Evolutionary conservation across 2,329 filamentous ascomycete species (phyloP).

Genomic region (Celoporthe dispersa): DNA sequence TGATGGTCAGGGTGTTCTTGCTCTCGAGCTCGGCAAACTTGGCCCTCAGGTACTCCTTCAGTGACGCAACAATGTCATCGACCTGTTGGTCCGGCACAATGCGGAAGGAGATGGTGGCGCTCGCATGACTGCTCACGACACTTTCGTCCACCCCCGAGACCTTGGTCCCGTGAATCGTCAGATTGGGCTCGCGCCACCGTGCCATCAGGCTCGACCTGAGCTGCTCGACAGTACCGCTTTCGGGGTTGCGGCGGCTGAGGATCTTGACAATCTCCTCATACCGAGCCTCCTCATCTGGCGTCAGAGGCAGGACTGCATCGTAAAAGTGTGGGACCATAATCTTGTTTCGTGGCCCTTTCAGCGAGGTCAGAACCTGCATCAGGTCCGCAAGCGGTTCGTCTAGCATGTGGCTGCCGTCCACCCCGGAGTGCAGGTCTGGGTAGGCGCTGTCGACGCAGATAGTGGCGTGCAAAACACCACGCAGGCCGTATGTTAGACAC

Average conservation of each 20-base stretch:
- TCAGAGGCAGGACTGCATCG: conserved; percentile 78
- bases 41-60: conserved; percentile 69
- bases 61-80: conserved; percentile 69
- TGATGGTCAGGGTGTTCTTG: conserved; percentile 78
- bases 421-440: conserved; percentile 91
- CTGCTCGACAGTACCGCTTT: conserved; percentile 61
- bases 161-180: conserved; percentile 92
- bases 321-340: conserved; percentile 90
- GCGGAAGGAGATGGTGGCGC: conserved; percentile 85
- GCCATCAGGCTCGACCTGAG: conserved; percentile 88
- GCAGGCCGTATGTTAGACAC: conserved; percentile 90
- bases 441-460: conserved; percentile 84
- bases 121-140: conserved; percentile 87
- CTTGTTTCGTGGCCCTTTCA: conserved; percentile 80
- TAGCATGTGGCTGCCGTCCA: conserved; percentile 90
- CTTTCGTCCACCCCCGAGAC: conserved; percentile 91
- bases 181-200: conserved; percentile 90
- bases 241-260: conserved; percentile 72
- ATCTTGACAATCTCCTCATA: conserved; percentile 85
- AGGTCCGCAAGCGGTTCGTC: conserved; percentile 93
- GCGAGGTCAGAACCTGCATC: conserved; percentile 77
- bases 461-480: conserved; percentile 92
- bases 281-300: conserved; percentile 73
- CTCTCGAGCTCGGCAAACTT: conserved; percentile 78
- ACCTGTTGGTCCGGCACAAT: conserved; percentile 94